Evolutionary conservation across 768 basidiomycete genomes (phyloP).

Genomic region (Ramaria sp.): DNA sequence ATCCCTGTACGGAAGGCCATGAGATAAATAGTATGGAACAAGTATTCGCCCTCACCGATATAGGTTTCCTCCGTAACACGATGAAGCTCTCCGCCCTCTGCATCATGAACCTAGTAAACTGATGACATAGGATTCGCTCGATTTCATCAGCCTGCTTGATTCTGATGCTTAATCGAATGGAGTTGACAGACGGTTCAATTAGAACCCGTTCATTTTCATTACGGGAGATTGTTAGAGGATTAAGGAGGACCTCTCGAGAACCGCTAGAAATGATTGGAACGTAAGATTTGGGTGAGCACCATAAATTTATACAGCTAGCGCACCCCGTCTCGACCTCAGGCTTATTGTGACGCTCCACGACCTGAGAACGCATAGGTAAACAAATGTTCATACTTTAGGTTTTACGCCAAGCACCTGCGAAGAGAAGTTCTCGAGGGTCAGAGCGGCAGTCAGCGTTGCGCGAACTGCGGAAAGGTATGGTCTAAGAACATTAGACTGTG

Average conservation of each 20-base stretch:
- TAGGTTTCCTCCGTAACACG: slow-evolving; percentile 89
- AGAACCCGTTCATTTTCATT: slow-evolving; percentile 96
- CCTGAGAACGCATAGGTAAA: slow-evolving; percentile 34
- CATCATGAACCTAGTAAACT: slow-evolving; percentile 99
- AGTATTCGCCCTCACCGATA: slow-evolving; percentile 44
- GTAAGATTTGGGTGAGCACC: neutral
- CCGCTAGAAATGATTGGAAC: slow-evolving; percentile 35
- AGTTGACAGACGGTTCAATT: slow-evolving; percentile 96
- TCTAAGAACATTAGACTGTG: slow-evolving; percentile 86
- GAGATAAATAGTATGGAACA: neutral
- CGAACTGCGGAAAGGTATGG: slow-evolving; percentile 95
- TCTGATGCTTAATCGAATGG: slow-evolving; percentile 91
- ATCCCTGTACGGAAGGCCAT: slow-evolving; percentile 49
- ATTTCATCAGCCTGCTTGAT: slow-evolving; percentile 99
- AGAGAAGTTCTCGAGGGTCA: slow-evolving; percentile 95
- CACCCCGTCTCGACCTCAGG: slow-evolving; percentile 90
- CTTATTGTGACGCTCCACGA: slow-evolving; percentile 95
- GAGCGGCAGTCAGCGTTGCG: slow-evolving; percentile 92
- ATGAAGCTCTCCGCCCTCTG: slow-evolving; percentile 97
- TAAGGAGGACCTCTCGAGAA: slow-evolving; percentile 90
- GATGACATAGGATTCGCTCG: slow-evolving; percentile 92
- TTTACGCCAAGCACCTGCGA: slow-evolving; percentile 58
- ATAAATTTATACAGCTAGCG: slow-evolving; percentile 14
- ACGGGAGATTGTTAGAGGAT: slow-evolving; percentile 87
- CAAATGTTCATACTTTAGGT: slow-evolving; percentile 9